phyloP scores from a whole-genome alignment of 2,329 filamentous ascomycete species.

The Cyphellophora europaea region DNA sequence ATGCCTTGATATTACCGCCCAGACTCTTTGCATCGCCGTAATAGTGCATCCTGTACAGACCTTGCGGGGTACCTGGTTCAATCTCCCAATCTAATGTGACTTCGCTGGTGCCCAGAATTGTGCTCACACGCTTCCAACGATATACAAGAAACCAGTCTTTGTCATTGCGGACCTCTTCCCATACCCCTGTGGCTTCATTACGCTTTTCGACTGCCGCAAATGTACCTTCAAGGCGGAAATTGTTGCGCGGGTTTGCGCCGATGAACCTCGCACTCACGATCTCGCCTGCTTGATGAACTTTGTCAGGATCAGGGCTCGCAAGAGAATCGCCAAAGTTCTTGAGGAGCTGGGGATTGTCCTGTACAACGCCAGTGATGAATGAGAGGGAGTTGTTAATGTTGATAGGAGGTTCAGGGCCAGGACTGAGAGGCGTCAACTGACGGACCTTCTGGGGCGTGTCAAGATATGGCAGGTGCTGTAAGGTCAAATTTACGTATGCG shows the following conservation, averaged over 20 bases:
- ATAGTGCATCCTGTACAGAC: slow-evolving; percentile 71
- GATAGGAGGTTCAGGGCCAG: slow-evolving; percentile 62
- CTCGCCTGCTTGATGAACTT: slow-evolving; percentile 51
- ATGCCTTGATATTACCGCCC: slow-evolving; percentile 52
- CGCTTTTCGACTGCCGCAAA: slow-evolving; percentile 67
- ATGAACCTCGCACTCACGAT: slow-evolving; percentile 62
- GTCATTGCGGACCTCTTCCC: slow-evolving; percentile 63
- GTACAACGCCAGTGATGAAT: slow-evolving; percentile 72
- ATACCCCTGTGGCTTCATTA: slow-evolving; percentile 35
- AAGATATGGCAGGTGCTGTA: slow-evolving; percentile 62
- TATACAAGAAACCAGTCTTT: slow-evolving; percentile 77
- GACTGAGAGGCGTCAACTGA: slow-evolving; percentile 34
- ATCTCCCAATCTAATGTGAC: slow-evolving; percentile 76
- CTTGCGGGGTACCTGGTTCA: slow-evolving; percentile 40
- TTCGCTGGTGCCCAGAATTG: slow-evolving; percentile 63
- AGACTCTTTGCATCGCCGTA: slow-evolving; percentile 71
- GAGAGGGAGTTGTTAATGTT: slow-evolving; percentile 66
- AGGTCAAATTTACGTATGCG: slow-evolving; percentile 78
- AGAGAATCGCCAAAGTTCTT: slow-evolving; percentile 62
- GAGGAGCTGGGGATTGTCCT: slow-evolving; percentile 58
- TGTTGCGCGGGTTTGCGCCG: slow-evolving; percentile 83
- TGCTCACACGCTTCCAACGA: slow-evolving; percentile 65
- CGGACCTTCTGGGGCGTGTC: slow-evolving; percentile 20
- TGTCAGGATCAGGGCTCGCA: slow-evolving; percentile 40
- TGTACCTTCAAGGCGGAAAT: slow-evolving; percentile 67